A percentile compares a stretch with the other conserved stretches of the same genome.
Conservation (phyloP, 1,139 yeast genomes). For the Saccharomyces hybrid region DNA sequence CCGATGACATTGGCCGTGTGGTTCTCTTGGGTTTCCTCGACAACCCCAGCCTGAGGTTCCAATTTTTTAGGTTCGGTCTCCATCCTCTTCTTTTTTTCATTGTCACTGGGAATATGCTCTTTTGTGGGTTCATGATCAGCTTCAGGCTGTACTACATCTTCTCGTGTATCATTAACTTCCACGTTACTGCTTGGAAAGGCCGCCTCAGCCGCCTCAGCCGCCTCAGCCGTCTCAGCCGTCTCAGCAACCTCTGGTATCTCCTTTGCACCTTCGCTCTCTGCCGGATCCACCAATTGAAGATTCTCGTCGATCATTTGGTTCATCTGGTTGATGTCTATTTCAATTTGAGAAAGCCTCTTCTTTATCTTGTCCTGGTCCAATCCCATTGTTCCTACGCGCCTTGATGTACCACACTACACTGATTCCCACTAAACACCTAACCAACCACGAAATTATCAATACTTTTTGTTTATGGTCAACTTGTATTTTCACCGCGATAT, state of each 20-base stretch:
- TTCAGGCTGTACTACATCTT: neutral
- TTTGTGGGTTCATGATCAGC: neutral
- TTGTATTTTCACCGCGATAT: neutral
- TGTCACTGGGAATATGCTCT: neutral
- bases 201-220: too few relatives aligned
- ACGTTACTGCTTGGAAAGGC: neutral
- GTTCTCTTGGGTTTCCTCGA: too few relatives aligned
- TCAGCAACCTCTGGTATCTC: neutral
- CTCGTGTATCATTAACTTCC: neutral
- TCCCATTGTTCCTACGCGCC: conserved; percentile 7
- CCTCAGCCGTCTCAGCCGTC: too few relatives aligned
- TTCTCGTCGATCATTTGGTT: conserved; percentile 31
- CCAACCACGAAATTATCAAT: neutral
- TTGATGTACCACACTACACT: neutral
- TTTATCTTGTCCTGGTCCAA: conserved; percentile 24
- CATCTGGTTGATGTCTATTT: conserved; percentile 29
- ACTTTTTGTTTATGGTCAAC: neutral
- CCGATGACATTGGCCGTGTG: neutral
- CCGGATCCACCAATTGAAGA: neutral
- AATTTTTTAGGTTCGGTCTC: neutral
- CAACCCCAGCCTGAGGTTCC: too few relatives aligned
- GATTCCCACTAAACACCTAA: neutral
- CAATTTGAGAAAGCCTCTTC: conserved; percentile 30
- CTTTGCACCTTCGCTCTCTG: neutral
- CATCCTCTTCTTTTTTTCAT: neutral